A percentile compares a stretch with the other conserved stretches of the same genome.
Evolutionary conservation across 2,329 filamentous ascomycete genomes (phyloP).

Genomic region (Rhynchosporium secalis): DNA sequence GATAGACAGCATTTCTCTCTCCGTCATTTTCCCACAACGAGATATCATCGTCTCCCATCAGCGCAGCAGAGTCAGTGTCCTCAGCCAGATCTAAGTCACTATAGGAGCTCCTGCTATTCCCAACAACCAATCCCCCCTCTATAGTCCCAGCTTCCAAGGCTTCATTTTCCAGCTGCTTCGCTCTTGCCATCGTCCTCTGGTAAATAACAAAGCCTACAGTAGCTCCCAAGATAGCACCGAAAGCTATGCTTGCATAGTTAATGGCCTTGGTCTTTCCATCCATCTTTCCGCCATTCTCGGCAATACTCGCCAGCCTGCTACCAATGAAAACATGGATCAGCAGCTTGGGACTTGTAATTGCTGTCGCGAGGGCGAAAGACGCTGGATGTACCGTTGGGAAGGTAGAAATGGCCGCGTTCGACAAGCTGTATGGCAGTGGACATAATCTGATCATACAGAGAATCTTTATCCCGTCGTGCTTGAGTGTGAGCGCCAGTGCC

Average conservation of each 20-base stretch:
- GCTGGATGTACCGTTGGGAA: conserved; percentile 81
- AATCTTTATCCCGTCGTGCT: conserved; percentile 85
- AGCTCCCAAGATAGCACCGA: conserved; percentile 70
- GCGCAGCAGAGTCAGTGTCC: conserved; percentile 30
- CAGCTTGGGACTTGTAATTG: conserved; percentile 80
- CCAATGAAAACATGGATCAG: conserved; percentile 93
- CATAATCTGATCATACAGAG: conserved; percentile 91
- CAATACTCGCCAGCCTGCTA: conserved; percentile 75
- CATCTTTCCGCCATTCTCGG: conserved; percentile 85
- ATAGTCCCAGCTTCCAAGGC: conserved; percentile 33
- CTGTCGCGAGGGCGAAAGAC: conserved; percentile 79
- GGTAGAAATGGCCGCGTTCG: conserved; percentile 91
- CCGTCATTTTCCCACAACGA: conserved; percentile 37
- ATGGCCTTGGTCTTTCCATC: conserved; percentile 72
- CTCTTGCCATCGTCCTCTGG: conserved; percentile 63
- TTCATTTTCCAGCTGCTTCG: conserved; percentile 52
- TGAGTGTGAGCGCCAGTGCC: conserved; percentile 82
- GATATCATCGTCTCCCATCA: conserved; percentile 41
- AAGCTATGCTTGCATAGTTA: conserved; percentile 78
- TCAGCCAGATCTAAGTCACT: conserved; percentile 26
- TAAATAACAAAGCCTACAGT: conserved; percentile 86
- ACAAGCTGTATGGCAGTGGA: conserved; percentile 87
- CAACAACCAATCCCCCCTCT: conserved; percentile 16
- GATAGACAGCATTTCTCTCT: conserved; percentile 29
- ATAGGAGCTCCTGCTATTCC: conserved; percentile 26